phyloP scores from a whole-genome alignment of 768 basidiomycete species.

The Mrakia hoshinonis region DNA sequence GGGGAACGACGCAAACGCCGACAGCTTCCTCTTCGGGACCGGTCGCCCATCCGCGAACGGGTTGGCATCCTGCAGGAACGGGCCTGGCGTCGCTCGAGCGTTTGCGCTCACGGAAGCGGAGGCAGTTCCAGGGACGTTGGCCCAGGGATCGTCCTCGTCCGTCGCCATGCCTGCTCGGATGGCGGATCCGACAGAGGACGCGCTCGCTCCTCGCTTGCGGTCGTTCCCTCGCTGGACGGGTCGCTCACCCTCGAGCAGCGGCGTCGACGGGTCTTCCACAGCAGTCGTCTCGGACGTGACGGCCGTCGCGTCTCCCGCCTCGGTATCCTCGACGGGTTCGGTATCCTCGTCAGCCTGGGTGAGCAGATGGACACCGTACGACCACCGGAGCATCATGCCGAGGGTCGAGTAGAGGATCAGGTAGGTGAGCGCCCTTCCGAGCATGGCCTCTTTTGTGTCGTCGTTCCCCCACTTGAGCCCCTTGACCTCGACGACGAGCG shows the following conservation, averaged over 20 bases:
- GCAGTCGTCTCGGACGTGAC: neutral
- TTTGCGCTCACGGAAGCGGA: neutral
- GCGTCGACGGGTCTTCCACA: conserved; percentile 4
- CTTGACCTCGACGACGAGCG: conserved; percentile 71
- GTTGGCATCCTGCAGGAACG: neutral
- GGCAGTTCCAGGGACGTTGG: neutral
- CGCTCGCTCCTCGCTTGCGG: neutral
- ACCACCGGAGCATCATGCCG: conserved; percentile 85
- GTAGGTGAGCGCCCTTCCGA: conserved; percentile 81
- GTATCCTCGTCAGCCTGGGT: conserved; percentile 43
- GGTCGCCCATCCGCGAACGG: neutral
- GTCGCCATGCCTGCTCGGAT: neutral
- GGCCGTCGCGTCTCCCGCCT: neutral
- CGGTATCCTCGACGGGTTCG: neutral
- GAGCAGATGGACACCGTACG: conserved; percentile 76
- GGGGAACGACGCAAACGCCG: conserved; percentile 33
- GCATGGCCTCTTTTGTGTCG: conserved; percentile 72
- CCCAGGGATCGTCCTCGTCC: conserved; percentile 27
- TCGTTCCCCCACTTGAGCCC: conserved; percentile 48
- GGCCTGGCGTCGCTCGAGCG: neutral
- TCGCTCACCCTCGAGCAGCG: neutral
- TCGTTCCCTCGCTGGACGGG: neutral
- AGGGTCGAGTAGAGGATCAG: conserved; percentile 87
- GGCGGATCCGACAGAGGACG: neutral
- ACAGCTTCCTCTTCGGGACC: neutral